These are phyloP conservation scores for Purshia tridentata DNA, from an alignment of 306 rosid species.

Conservation along the genomic window DNA sequence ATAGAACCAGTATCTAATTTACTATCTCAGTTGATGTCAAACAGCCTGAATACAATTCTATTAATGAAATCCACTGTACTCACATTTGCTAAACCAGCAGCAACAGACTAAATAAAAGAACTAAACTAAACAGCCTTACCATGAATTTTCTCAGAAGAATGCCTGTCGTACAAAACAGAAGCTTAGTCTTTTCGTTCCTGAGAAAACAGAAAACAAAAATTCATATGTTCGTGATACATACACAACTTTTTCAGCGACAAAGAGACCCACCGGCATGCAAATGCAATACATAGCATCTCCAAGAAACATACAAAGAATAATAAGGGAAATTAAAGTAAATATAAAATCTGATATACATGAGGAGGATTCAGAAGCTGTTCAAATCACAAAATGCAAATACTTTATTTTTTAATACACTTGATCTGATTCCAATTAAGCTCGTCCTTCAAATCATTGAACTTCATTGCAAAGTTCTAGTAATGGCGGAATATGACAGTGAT, in stretches of 20 bases:
- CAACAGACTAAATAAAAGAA: slow-evolving; percentile 17
- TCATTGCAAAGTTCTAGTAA: too few species aligned
- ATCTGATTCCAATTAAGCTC: too few species aligned
- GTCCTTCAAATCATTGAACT: too few species aligned
- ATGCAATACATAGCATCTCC: too few species aligned
- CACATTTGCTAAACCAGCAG: not conserved
- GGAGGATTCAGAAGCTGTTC: not conserved
- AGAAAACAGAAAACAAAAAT: slow-evolving; percentile 20
- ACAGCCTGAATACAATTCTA: not conserved
- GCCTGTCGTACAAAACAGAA: slow-evolving; percentile 92
- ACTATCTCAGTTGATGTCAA: not conserved
- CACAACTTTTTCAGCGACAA: not conserved
- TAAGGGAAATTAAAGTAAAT: not conserved
- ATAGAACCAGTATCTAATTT: not conserved
- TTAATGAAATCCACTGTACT: not conserved
- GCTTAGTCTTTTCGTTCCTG: slow-evolving; percentile 89
- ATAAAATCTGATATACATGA: not conserved
- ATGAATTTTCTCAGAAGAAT: slow-evolving; percentile 83
- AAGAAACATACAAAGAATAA: not conserved
- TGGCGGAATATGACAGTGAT: too few species aligned
- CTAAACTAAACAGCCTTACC: slow-evolving; percentile 44
- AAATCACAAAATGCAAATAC: too few species aligned
- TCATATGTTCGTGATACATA: not conserved
- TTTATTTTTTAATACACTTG: too few species aligned
- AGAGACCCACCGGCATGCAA: not conserved